A percentile compares a stretch with the other conserved stretches of the same genome.
phyloP scores from a whole-genome alignment of 208 protist species.

The Acanthamoeba royreba region DNA sequence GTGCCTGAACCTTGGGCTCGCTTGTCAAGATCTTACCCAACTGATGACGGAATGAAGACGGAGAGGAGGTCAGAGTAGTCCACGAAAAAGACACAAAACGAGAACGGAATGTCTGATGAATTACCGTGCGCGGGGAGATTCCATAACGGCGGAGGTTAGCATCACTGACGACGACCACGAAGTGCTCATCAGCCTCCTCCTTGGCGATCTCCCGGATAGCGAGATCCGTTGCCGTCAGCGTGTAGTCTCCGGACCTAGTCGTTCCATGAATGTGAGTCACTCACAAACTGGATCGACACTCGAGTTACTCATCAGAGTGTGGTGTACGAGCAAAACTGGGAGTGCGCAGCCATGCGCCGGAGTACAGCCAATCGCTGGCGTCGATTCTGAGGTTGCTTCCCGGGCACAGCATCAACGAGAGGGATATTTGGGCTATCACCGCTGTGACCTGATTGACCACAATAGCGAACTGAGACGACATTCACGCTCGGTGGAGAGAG shows the following conservation, averaged over 20 bases:
- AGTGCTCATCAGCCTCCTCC: constrained; percentile 87
- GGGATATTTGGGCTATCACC: constrained; percentile 83
- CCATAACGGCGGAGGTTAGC: constrained; percentile 92
- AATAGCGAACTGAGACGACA: not conserved
- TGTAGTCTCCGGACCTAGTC: constrained; percentile 60
- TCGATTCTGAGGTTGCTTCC: constrained; percentile 31
- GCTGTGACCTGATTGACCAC: constrained; percentile 14
- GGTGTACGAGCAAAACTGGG: constrained; percentile 90
- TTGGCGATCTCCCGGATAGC: constrained; percentile 42
- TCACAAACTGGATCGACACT: constrained; percentile 11
- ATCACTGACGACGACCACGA: constrained; percentile 92
- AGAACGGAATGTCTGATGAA: not conserved
- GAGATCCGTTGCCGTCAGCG: constrained; percentile 41
- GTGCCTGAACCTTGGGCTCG: constrained; percentile 83
- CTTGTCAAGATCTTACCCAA: constrained; percentile 80
- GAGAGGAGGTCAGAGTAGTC: not conserved
- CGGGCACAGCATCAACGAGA: constrained; percentile 18
- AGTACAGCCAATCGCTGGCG: constrained; percentile 70
- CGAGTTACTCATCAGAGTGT: not conserved
- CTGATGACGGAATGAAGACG: constrained; percentile 40
- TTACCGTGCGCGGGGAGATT: constrained; percentile 64
- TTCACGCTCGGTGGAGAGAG: too few species aligned
- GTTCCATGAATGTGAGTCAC: too few species aligned
- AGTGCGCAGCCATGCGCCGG: constrained; percentile 88
- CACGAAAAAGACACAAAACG: not conserved